Evolutionary conservation across 495 filamentous ascomycete genomes (phyloP), one percentile per base, ranked within the genome.

Genomic region (Chaetomium fimeti): DNA sequence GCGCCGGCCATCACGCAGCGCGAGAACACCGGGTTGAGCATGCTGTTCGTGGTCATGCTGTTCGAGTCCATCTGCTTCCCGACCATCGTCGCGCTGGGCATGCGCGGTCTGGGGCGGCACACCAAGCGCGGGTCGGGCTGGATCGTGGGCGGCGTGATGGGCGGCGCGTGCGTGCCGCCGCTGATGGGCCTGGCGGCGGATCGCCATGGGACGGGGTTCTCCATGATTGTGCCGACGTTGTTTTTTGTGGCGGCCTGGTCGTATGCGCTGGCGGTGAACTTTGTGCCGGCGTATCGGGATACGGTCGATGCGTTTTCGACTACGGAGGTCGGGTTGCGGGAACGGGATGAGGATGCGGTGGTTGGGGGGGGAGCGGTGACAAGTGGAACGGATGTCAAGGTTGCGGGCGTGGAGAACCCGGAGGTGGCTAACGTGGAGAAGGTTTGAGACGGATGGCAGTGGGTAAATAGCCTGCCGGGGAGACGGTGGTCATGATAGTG

Each of bases 41-140:
- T 88, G 75, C 75, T 89, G 13, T 85, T 81, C 70, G 71, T 89
- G 16, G 84, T 88, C 9, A 87, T 91, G 25, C 88, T 87, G 76
- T 90, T 89, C 72, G 88, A 89, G 72, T 84, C 81, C 25, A 82
- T 81, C 73, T 85, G 85, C 73, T 91, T 91, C 81, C 85, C 88
- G 13, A 88, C 86, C 42, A 90, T 90, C 71, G 84, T 90, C 67
- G 84, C 87, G 8, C 80, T 91, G 20, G 82, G 84, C 32, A 83
- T 91, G 68, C 82, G 87, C 60, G 87, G 88, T 9, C 81, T 91
- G 0, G 88, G 88, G 9, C 79, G 83, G 22, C 87, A 91, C 74
- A 89, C 84, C 45, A 91, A 91, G 78, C 79, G 84, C 25, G 88
- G 88, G n/a, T 82, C 83, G 1, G 84, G 83, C 15, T 85, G 83